phyloP scores from a whole-genome alignment of 116 monocot species.

The Dioscorea cayenensis region DNA sequence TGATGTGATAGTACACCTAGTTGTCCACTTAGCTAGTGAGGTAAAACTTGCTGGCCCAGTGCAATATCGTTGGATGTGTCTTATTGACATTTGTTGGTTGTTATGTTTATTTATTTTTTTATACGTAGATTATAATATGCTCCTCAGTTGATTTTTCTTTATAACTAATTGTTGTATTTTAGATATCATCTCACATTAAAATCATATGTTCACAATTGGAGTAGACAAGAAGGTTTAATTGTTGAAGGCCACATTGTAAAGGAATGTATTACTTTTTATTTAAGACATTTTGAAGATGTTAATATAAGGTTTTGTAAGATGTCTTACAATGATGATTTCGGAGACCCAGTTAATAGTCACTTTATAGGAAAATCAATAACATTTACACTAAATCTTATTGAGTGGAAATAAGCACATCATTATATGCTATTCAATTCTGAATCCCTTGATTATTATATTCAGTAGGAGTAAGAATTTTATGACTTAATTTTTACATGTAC shows the following conservation, averaged over 20 bases:
- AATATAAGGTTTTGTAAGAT: background rate
- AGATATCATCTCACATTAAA: too few species aligned
- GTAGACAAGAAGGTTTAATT: conserved; percentile 9
- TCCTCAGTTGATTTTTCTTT: too few species aligned
- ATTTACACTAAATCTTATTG: background rate
- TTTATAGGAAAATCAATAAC: background rate
- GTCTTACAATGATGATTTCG: background rate
- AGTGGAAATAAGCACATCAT: background rate
- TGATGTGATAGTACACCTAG: conserved; percentile 5
- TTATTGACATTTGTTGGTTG: background rate
- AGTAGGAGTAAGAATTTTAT: too few species aligned
- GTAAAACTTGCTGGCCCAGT: conserved; percentile 7
- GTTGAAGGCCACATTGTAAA: conserved; percentile 2
- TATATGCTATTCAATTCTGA: background rate
- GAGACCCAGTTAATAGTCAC: background rate
- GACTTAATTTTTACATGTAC: too few species aligned
- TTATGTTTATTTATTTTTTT: background rate
- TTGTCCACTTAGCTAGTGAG: conserved; percentile 4
- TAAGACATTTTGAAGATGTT: background rate
- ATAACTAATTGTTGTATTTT: background rate
- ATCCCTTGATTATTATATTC: too few species aligned
- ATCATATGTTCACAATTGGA: conserved; percentile 1
- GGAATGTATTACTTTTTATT: conserved; percentile 14
- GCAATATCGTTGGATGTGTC: conserved; percentile 9
- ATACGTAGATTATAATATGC: background rate